Conservation (phyloP, 441 rosid species). For the Euphorbia celastroides region DNA sequence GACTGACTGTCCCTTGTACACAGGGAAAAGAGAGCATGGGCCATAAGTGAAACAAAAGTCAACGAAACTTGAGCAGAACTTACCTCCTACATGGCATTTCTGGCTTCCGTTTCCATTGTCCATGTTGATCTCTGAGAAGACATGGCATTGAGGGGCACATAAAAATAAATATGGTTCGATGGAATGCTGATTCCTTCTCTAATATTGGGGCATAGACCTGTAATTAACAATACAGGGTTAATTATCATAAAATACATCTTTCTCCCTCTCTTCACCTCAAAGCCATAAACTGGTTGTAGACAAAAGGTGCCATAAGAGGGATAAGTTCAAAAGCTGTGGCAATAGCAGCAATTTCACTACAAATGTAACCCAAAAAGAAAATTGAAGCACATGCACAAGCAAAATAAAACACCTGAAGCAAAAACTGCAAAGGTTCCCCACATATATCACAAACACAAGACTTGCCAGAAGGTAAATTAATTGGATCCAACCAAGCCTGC, state of each 20-base stretch:
- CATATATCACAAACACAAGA: conserved; percentile 64
- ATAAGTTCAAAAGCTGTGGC: no score
- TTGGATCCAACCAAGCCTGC: conserved; percentile 88
- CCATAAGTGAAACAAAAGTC: not conserved
- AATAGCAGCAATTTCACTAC: not conserved
- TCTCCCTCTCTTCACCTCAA: not conserved
- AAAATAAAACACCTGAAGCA: conserved; percentile 52
- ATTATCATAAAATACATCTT: not conserved
- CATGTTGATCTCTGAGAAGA: conserved; percentile 85
- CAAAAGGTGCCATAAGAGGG: not conserved
- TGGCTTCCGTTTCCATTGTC: conserved; percentile 66
- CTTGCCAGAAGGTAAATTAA: conserved; percentile 64
- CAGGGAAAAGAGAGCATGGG: not conserved
- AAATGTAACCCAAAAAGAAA: not conserved
- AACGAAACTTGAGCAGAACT: not conserved
- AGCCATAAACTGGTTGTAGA: no score
- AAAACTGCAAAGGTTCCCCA: conserved; percentile 68
- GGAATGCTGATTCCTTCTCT: conserved; percentile 68
- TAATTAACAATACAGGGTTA: conserved; percentile 4
- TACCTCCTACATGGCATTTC: conserved; percentile 63
- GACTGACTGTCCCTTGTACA: not conserved
- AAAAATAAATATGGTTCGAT: conserved; percentile 68
- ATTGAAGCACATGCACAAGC: not conserved
- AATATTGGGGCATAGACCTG: conserved; percentile 74
- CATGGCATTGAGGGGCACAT: conserved; percentile 80